Base-by-base conservation (phyloP, 305 asterid species). In the Solanum chacoense region DNA sequence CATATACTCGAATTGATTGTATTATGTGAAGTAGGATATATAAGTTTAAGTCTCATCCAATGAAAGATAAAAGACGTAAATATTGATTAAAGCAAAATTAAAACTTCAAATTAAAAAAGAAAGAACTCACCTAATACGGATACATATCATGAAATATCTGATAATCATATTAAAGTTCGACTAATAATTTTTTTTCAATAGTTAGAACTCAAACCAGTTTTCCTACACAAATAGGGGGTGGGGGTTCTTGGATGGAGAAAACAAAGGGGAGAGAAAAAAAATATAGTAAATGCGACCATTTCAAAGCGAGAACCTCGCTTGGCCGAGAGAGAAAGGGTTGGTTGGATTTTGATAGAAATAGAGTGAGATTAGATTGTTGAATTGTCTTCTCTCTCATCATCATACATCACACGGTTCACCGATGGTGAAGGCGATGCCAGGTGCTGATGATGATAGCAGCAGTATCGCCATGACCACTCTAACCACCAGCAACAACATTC, bases 341-440 rank as follows among this genome's bases (percentile, higher is more conserved):
- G 28, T 87, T 26, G 50, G 80, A 87, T 73, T 59, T 87, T 67
- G 69, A 31, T 90, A 90, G 93, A 92, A 93, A 90, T 90, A 91
- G 85, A 80, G 67, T 74, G 42, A 74, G 42, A 69, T 74, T 31
- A 20, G n/a, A 73, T 73, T 73, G 79, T 31, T 73, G 79, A 74
- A 32, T 74, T 89, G 32, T 69, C 32, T 69, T 69, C 87, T 74
- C 36, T 72, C 88, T 91, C 91, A 87, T 85, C 88, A 80, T 78
- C 89, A 74, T 7, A 69, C 89, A 31, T 63, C 88, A 50, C 84
- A 77, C 72, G 84, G 89, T 77, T 91, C 89, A 88, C 95, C 93
- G 95, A 93, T 93, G 96, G 96, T 92, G 92, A 92, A 91, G 96
- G 93, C 94, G 94, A 94, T 93, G 94, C 92, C 84, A 85, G 85